Base-by-base conservation (phyloP, 2,329 filamentous ascomycete genomes). In the Mollisiaceae sp. region DNA sequence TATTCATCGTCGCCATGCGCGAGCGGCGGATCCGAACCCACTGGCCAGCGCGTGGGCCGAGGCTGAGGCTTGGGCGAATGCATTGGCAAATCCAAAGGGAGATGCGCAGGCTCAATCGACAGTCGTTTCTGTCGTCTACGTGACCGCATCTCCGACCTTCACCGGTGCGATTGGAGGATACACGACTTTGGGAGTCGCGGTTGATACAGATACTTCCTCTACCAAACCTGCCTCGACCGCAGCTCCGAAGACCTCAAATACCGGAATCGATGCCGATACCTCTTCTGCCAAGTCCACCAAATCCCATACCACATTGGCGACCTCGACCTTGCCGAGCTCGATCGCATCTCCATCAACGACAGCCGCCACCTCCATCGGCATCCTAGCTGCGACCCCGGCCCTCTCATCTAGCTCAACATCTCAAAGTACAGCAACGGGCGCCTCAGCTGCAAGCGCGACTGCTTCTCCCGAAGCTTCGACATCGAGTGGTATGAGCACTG, bases 121-220 rank as follows among this genome's bases (percentile, higher is more conserved):
- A 2, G 71, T 80, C 58, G 74, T 81, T 12, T 77, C 77, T 0
- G 75, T 83, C 47, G 79, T 86, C 50, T 84, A 86, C 73, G 79
- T 85, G 55, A 86, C 85, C 0, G 78, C 82, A 36, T 71, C 79
- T 24, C 78, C 82, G 62, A 86, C 85, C 45, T 87, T 86, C 69
- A 76, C 78, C 18, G 84, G 83, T 32, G 77, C 78, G 1, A 77
- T 85, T 66, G 82, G 77, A 63, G 82, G 82, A 65, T 84, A 81
- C 70, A 77, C 77, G 15, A 84, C 83, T 22, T 64, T 73, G 45
- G 74, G 68, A 47, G 63, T 62, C 39, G 60, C 66, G 38, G 35
- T 60, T 22, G 50, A 60, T 43, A 60, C 52, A 15, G n/a, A 35
- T n/a, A 60, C 52, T 18, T 41, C 62, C 15, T 54, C 64, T 9